Evolutionary conservation across 257 asterid species (phyloP).

Genomic region (Handroanthus guayacan): DNA sequence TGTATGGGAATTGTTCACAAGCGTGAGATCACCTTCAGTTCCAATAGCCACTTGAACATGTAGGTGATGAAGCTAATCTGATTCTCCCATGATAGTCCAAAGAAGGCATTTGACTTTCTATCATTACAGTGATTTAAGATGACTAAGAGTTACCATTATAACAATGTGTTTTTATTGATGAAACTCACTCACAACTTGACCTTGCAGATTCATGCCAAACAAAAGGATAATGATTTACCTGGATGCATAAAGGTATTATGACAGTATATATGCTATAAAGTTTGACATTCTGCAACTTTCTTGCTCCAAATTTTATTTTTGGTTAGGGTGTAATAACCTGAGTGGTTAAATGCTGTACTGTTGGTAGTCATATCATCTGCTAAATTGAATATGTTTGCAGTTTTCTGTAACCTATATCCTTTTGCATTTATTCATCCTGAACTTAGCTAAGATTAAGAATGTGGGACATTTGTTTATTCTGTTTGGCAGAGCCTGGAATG

Average conservation of each 20-base stretch:
- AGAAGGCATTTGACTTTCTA: neutral
- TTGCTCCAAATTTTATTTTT: neutral
- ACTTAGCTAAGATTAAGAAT: slow-evolving; percentile 17
- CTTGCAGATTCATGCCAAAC: slow-evolving; percentile 73
- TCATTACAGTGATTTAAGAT: slow-evolving; percentile 5
- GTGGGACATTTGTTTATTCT: slow-evolving; percentile 28
- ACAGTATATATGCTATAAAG: neutral
- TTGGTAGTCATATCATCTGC: neutral
- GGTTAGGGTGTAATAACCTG: neutral
- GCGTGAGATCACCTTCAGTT: neutral
- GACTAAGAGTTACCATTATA: neutral
- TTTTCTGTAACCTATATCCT: neutral
- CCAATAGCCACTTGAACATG: neutral
- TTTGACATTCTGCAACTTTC: neutral
- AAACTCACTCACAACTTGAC: slow-evolving; percentile 30
- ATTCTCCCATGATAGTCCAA: neutral
- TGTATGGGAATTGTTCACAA: neutral
- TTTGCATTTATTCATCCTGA: slow-evolving; percentile 18
- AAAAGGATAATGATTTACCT: slow-evolving; percentile 63
- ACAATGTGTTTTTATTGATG: slow-evolving; percentile 18
- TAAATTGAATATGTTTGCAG: neutral
- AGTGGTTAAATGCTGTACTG: neutral
- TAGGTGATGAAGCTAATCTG: neutral
- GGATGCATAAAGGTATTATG: slow-evolving; percentile 84
- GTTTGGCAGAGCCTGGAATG: slow-evolving; percentile 86